Base-by-base conservation (phyloP, 768 basidiomycete species). In the Macrolepiota albuminosa region DNA sequence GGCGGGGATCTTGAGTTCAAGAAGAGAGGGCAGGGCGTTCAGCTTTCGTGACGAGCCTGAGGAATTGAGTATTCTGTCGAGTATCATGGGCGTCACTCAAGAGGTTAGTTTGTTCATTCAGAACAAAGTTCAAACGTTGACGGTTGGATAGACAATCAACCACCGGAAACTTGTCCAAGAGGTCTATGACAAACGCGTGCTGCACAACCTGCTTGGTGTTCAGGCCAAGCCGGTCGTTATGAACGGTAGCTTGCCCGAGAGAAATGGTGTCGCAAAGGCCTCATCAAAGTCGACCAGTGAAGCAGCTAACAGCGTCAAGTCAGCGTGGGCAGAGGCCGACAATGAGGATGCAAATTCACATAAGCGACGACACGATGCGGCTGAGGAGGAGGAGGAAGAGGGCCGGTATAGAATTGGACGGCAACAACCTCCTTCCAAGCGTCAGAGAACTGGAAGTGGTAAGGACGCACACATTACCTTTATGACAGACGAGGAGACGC, bases 61-160 rank as follows among this genome's bases (percentile, higher is more conserved):
- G 43, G 87, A 89, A 52, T 74, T 89, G 81, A 93, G 90, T 67
- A 88, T 96, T 56, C 70, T 97, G 47, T 83, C 86, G 3, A 87
- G 81, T 36, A 82, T 97, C 34, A 80, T 96, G 76, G 88, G 89
- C 10, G 82, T 96, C 6, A 89, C 92, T 2, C 86, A 89, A 69
- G 90, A 94, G 82, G 93, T 91, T 61, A 63, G 80, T 64, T 64
- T 59, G 18, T 33, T 16, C 2, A 42, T 54, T 43, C n/a, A n/a
- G 29, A 42, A 21, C 6, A 40, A 33, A n/a, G 9, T 42, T 16
- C 1, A 31, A 8, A 21, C 6, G 29, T 31, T 54, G 50, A 56
- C 49, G 57, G 8, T 29, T 40, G 18, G 29, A 4, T 66, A 93
- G 89, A 90, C 86, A 1, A 81, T 91, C 55, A 88, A 88, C 59